Evolutionary conservation across 1,284 basidiomycete species (phyloP).

Genomic region (Sanghuangporus baumii): DNA sequence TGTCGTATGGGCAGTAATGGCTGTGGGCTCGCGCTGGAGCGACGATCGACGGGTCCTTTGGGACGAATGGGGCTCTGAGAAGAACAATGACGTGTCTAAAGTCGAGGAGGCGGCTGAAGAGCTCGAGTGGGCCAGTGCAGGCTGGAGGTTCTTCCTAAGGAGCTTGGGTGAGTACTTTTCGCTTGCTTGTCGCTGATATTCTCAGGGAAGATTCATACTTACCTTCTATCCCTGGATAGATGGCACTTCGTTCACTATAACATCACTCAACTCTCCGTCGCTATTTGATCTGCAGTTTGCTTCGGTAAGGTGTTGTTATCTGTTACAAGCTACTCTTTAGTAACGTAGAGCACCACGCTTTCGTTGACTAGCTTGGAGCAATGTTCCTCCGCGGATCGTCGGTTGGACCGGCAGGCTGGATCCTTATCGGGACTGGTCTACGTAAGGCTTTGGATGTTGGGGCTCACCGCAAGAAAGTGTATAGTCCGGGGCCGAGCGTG

Average conservation of each 20-base stretch:
- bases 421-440: conserved; percentile 38
- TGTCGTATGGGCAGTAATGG: conserved; percentile 44
- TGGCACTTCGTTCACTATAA: conserved; percentile 9
- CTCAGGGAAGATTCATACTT: neutral
- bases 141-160: conserved; percentile 33
- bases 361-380: conserved; percentile 7
- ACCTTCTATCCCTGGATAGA: neutral
- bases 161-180: conserved; percentile 28
- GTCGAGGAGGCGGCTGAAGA: conserved; percentile 18
- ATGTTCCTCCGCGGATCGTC: conserved; percentile 20
- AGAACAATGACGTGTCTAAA: conserved; percentile 27
- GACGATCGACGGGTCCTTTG: conserved; percentile 42
- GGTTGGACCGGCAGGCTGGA: conserved; percentile 37
- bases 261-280: conserved; percentile 29
- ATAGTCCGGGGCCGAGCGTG: conserved; percentile 26
- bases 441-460: conserved; percentile 42
- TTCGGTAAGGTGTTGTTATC: conserved; percentile 31
- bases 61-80: conserved; percentile 28
- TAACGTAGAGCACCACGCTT: neutral
- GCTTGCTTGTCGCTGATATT: conserved; percentile 16
- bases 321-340: conserved; percentile 23
- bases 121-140: conserved; percentile 21
- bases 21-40: conserved; percentile 42
- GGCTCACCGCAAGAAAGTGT: conserved; percentile 35
- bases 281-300: conserved; percentile 35